Base-by-base conservation (phyloP, 2,329 filamentous ascomycete genomes). In the Raffaelea albimanens region DNA sequence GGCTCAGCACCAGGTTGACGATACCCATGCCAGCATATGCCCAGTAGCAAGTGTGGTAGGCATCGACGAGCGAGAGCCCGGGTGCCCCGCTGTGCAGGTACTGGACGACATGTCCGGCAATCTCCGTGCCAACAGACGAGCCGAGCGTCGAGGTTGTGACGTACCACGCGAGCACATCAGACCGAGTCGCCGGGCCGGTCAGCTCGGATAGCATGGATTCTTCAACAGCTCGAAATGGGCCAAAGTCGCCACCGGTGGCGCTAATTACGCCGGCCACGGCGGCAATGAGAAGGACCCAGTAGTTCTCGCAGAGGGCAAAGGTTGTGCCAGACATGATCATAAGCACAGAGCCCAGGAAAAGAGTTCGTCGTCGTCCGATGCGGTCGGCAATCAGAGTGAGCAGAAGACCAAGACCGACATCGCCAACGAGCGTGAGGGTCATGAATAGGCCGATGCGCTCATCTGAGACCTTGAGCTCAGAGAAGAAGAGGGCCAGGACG, bases 91-190 rank as follows among this genome's bases (percentile, higher is more conserved):
- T 55, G 29, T 65, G 61, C 14, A 81, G 61, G 31, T 55, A 67
- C 48, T 75, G 68, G 23, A 81, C 64, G 40, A 76, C 61, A 40
- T 72, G 61, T 1, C 78, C 78, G 0, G 72, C 69, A 2, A 68
- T 51, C 53, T 74, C 76, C 8, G 69, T 77, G 2, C 78, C 78
- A 5, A 71, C 55, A 0, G 74, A 69, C 0, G 75, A 75, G 1
- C 76, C 78, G 2, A 80, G 62, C n/a, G 70, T 71, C 1, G 76
- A 72, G 2, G 65, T 68, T 16, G 73, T 78, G 38, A 82, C 72
- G 55, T 85, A 82, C 81, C 81, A 85, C 9, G 76, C 72, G 50
- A 83, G 66, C n/a, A 85, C 78, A 60, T 84, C 79, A 14, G 77
- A 67, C 42, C 81, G 65, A 1, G 71, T 74, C 25, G 67, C 61